These are phyloP conservation scores for Manihot esculenta DNA, from an alignment of 441 rosid species.

Conservation along the genomic window DNA sequence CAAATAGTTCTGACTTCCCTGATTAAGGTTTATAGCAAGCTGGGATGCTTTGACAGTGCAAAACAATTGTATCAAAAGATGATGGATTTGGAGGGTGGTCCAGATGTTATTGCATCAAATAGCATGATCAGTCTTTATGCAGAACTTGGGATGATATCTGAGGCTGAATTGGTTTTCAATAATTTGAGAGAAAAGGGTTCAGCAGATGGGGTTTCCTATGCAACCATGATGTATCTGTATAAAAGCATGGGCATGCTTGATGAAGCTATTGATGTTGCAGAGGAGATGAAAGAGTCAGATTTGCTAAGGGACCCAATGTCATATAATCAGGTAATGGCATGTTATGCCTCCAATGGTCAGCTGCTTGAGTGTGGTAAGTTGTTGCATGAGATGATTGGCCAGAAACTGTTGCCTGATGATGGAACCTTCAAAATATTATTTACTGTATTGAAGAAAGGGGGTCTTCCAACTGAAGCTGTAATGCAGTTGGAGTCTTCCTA, in stretches of 20 bases:
- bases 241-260: conserved; percentile 87
- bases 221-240: conserved; percentile 78
- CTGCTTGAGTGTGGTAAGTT: conserved; percentile 63
- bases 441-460: conserved; percentile 68
- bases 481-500: conserved; percentile 66
- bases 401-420: conserved; percentile 58
- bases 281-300: conserved; percentile 77
- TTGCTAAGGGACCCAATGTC: conserved; percentile 57
- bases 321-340: conserved; percentile 71
- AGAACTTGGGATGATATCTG: conserved; percentile 70
- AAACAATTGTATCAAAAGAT: conserved; percentile 60
- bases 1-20: conserved; percentile 73
- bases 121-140: conserved; percentile 76
- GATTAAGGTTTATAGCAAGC: conserved; percentile 77
- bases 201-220: conserved; percentile 69
- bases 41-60: conserved; percentile 74
- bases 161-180: conserved; percentile 65
- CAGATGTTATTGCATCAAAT: conserved; percentile 74
- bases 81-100: conserved; percentile 59
- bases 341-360: conserved; percentile 67
- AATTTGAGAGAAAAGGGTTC: conserved; percentile 51
- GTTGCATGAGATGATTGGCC: conserved; percentile 66
- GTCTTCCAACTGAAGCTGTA: conserved; percentile 70
- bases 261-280: conserved; percentile 75
- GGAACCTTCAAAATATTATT: conserved; percentile 65